Percentiles rank a stretch among this genome's conserved stretches.
Conservation (phyloP, 2,329 filamentous ascomycete species). For the Fusarium caatingaense region DNA sequence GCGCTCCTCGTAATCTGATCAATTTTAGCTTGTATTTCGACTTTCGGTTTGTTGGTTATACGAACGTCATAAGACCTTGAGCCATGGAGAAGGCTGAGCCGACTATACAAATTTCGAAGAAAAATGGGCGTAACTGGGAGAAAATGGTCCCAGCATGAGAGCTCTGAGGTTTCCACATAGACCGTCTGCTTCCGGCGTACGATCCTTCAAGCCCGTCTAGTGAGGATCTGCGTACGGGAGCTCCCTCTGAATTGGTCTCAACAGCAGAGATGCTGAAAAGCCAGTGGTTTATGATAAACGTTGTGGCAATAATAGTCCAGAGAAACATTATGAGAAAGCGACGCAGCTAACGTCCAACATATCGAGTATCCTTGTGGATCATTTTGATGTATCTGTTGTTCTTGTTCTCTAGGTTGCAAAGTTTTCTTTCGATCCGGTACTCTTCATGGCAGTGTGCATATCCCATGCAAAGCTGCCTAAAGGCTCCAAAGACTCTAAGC, state of each 20-base stretch:
- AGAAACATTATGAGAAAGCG: neutral
- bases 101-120: neutral
- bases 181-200: neutral
- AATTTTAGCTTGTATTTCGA: neutral
- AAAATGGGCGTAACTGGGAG: neutral
- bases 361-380: neutral
- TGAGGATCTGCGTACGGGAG: neutral
- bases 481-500: no score
- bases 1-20: neutral
- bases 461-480: neutral
- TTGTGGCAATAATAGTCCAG: neutral
- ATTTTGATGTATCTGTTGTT: neutral
- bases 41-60: neutral
- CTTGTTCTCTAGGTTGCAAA: neutral
- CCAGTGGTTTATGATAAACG: rapidly evolving
- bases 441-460: neutral
- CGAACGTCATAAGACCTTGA: neutral
- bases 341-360: neutral
- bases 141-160: neutral
- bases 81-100: neutral
- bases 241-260: neutral
- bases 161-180: neutral
- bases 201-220: neutral
- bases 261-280: neutral
- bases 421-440: neutral